These are phyloP conservation scores for Fusarium stilboides DNA, from an alignment of 2,329 filamentous ascomycete genomes.

Conservation along the genomic window DNA sequence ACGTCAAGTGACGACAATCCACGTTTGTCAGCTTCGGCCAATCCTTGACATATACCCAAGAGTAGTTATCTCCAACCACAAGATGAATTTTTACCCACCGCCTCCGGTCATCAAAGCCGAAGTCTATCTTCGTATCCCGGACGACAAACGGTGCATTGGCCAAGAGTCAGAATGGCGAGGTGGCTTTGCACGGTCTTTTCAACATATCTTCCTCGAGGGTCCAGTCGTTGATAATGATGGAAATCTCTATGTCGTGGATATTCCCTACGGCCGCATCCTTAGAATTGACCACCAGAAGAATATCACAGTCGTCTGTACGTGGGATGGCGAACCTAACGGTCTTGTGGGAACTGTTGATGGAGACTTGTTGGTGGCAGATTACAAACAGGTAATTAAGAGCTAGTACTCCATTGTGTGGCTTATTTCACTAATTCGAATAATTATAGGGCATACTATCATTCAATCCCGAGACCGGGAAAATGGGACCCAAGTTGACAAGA, in stretches of 20 bases:
- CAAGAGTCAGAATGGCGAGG: slow-evolving; percentile 58
- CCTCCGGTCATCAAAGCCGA: slow-evolving; percentile 55
- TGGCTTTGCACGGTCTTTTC: slow-evolving; percentile 53
- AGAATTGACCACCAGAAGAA: slow-evolving; percentile 52
- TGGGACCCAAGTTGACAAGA: slow-evolving; percentile 53
- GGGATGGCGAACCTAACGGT: slow-evolving; percentile 61
- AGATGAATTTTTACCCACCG: slow-evolving; percentile 56
- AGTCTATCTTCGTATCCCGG: slow-evolving; percentile 55
- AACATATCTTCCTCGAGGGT: slow-evolving; percentile 60
- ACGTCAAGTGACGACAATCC: too few relatives aligned
- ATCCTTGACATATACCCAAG: too few relatives aligned
- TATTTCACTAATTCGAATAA: background rate
- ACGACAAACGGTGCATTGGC: slow-evolving; percentile 52
- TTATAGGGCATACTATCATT: slow-evolving; percentile 56
- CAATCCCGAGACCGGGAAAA: slow-evolving; percentile 49
- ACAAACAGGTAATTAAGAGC: slow-evolving; percentile 55
- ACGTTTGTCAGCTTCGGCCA: too few relatives aligned
- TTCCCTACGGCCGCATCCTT: slow-evolving; percentile 59
- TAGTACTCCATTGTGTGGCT: too few relatives aligned
- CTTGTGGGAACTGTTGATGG: slow-evolving; percentile 55
- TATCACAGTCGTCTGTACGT: slow-evolving; percentile 52
- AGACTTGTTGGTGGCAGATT: slow-evolving; percentile 57
- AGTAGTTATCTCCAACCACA: background rate
- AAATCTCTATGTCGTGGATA: slow-evolving; percentile 57
- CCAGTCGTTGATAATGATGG: slow-evolving; percentile 53